Conservation (phyloP, 148 eudicot genomes). For the Rhododendron simsii region DNA sequence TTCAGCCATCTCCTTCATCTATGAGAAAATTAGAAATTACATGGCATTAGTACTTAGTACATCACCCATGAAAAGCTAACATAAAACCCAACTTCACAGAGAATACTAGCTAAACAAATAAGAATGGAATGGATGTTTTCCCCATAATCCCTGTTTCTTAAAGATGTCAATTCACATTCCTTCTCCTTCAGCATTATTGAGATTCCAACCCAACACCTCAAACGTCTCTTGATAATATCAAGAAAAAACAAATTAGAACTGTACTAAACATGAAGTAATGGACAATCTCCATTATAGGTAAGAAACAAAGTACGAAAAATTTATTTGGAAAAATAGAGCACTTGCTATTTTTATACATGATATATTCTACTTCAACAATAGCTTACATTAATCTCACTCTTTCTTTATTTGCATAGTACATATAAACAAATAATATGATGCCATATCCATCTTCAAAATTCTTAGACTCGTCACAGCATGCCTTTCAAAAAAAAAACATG, state of each 20-base stretch:
- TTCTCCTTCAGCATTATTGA: background rate
- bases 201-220: background rate
- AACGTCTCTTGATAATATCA: background rate
- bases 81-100: background rate
- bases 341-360: background rate
- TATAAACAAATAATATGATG: background rate
- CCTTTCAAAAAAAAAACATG: background rate
- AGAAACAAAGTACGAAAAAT: background rate
- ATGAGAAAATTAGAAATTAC: slow-evolving; percentile 18
- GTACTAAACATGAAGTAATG: background rate
- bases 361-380: background rate
- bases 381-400: background rate
- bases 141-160: background rate
- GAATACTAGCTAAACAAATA: background rate
- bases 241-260: no score
- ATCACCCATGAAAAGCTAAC: background rate
- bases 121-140: background rate
- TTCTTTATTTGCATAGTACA: background rate
- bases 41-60: slow-evolving; percentile 15
- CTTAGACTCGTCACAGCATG: background rate
- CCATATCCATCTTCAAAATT: background rate
- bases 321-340: background rate
- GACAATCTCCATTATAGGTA: background rate
- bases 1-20: slow-evolving; percentile 77
- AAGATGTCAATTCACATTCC: background rate